Evolutionary conservation across 371 early-diverging fungal species (phyloP), one percentile per base, ranked within the genome.

Genomic region (Mucor sp.): DNA sequence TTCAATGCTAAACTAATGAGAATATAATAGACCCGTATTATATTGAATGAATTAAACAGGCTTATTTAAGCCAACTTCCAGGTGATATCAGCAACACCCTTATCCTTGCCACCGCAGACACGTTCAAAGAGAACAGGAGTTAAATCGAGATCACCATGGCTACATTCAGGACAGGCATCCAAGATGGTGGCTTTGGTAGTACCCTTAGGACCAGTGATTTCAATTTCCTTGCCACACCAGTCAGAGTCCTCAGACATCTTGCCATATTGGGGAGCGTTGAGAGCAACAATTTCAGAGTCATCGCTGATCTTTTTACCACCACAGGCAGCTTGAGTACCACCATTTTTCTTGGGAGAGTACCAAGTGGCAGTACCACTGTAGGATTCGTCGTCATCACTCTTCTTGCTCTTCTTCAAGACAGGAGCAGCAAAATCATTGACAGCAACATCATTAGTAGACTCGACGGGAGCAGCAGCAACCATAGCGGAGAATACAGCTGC

Each of bases 161-260:
- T 32, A 30, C 72, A 72, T 14, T 48, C 68, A 37, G 72, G 68
- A 50, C 72, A 72, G 30, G 65, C 68, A 65, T 72, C 68, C 21
- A 30, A 44, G 14, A 72, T 67, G 1, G 23, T 72, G 17, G 72
- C 72, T 25, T 50, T 50, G 21, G 25, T 50, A 19, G 50, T 48
- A 58, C 70, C 70, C 6, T 64, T 65, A 15, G 71, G 68, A 12
- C 74, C 75, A 9, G 55, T 69, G 32, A 74, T 74, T 11, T 50
- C 59, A 23, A 71, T 66, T 21, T 68, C 63, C 48, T 65, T 74
- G 28, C 71, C 71, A 66, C 75, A 74, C 69, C 71, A 68, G 50
- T 56, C 57, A 56, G 65, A 65, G 30, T 65, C 44, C 6, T 37
- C 33, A 39, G 35, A 43, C 60, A 67, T 43, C 19, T 71, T 60